These are phyloP conservation scores for Sapria himalayana DNA, from an alignment of 345 rosid genomes.

Conservation along the genomic window DNA sequence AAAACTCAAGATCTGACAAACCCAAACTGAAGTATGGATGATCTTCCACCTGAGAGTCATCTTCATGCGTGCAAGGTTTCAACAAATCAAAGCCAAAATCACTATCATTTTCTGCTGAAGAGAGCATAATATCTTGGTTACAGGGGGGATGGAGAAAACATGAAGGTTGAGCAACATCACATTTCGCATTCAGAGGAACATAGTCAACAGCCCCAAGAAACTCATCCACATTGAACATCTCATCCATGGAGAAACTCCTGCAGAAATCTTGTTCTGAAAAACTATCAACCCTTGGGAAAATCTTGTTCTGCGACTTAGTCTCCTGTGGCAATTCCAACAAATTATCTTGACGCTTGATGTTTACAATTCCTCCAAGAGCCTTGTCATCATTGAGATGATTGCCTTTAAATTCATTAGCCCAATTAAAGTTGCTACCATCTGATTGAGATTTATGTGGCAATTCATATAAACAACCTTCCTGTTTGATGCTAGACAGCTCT, in stretches of 20 bases:
- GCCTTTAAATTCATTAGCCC: too few relatives aligned
- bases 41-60: not conserved
- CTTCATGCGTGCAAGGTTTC: not conserved
- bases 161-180: not conserved
- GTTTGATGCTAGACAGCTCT: too few relatives aligned
- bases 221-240: slow-evolving; percentile 43
- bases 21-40: slow-evolving; percentile 5
- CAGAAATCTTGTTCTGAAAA: slow-evolving; percentile 3
- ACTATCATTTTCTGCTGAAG: not conserved
- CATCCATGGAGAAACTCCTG: slow-evolving; percentile 14
- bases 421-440: too few relatives aligned
- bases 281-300: slow-evolving; percentile 13
- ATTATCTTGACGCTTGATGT: too few relatives aligned
- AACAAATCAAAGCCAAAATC: slow-evolving; percentile 4
- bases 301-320: slow-evolving; percentile 8
- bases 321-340: too few relatives aligned
- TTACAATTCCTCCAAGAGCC: too few relatives aligned
- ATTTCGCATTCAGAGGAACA: slow-evolving; percentile 2
- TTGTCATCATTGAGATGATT: too few relatives aligned
- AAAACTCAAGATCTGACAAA: not conserved
- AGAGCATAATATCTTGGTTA: not conserved
- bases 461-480: too few relatives aligned
- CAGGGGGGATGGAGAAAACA: not conserved
- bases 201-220: slow-evolving; percentile 17
- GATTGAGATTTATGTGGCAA: too few relatives aligned